phyloP scores from a whole-genome alignment of 139 green algal genomes.

The Auxenochlorella protothecoides region DNA sequence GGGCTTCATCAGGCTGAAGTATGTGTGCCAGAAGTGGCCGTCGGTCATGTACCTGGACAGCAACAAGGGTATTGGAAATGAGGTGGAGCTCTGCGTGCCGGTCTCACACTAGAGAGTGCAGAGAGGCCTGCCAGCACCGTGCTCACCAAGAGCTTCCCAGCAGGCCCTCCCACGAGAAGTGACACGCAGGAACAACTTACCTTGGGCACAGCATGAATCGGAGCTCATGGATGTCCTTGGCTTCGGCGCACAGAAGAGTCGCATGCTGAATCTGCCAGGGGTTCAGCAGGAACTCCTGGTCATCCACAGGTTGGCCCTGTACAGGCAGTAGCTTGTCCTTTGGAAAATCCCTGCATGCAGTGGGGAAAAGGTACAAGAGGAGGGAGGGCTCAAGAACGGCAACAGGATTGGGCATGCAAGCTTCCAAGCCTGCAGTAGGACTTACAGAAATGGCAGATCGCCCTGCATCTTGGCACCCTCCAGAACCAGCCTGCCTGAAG shows the following conservation, averaged over 20 bases:
- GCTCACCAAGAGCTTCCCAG: no score
- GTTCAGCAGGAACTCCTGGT: constrained; percentile 20
- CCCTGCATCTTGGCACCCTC: neutral
- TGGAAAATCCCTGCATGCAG: constrained; percentile 35
- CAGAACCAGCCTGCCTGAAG: constrained; percentile 14
- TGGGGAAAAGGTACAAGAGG: neutral
- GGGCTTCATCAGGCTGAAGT: constrained; percentile 48
- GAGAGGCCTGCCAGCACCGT: no score
- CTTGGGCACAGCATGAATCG: constrained; percentile 71
- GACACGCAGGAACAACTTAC: constrained; percentile 6
- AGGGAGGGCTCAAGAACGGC: neutral
- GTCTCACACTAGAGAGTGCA: no score
- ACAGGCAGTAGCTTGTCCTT: constrained; percentile 17
- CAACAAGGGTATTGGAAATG: neutral
- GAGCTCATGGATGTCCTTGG: constrained; percentile 68
- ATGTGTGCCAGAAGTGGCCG: constrained; percentile 69
- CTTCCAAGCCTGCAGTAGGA: neutral
- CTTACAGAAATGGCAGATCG: neutral
- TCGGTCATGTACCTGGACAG: constrained; percentile 56
- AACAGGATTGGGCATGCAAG: neutral
- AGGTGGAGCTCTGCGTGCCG: neutral
- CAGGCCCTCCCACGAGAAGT: neutral
- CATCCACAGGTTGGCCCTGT: no score
- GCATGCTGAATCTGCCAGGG: constrained; percentile 64
- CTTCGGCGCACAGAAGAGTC: constrained; percentile 41